Conservation (phyloP, 768 basidiomycete species). For the Auriscalpium microsporum region DNA sequence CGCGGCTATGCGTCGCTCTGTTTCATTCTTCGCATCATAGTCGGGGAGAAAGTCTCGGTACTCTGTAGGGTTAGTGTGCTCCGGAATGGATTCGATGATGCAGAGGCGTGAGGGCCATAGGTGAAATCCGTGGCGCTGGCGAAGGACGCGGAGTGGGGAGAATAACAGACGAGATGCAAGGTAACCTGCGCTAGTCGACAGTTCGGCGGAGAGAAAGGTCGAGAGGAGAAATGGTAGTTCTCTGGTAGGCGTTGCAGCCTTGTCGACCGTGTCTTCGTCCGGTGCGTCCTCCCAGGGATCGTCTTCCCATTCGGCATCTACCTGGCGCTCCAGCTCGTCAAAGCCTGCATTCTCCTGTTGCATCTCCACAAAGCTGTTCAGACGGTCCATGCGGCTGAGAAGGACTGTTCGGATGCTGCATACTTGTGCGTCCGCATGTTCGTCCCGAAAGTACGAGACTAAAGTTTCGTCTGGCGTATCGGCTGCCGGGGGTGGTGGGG, state of each 20-base stretch:
- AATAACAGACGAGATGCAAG: constrained; percentile 60
- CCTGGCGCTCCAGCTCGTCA: constrained; percentile 22
- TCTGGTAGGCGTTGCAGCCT: constrained; percentile 7
- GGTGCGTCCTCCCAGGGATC: constrained; percentile 65
- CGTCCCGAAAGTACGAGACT: constrained; percentile 43
- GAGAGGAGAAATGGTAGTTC: constrained; percentile 46
- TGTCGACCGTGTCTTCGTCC: constrained; percentile 19
- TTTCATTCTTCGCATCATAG: constrained; percentile 39
- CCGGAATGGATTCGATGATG: constrained; percentile 69
- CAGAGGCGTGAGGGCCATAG: constrained; percentile 65
- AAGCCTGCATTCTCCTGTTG: constrained; percentile 25
- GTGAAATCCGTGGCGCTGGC: constrained; percentile 42
- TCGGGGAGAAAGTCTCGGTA: constrained; percentile 58
- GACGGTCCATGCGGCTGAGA: constrained; percentile 56
- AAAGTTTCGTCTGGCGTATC: constrained; percentile 25
- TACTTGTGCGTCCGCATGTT: constrained; percentile 54
- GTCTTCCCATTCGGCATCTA: constrained; percentile 60
- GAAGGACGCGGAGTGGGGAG: constrained; percentile 47
- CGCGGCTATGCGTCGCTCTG: constrained; percentile 29
- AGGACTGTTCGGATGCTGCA: constrained; percentile 60
- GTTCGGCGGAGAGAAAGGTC: constrained; percentile 51
- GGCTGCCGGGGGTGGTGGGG: constrained; percentile 8
- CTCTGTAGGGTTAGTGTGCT: constrained; percentile 55
- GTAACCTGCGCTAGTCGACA: constrained; percentile 50
- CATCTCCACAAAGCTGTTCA: constrained; percentile 68